Percentiles rank a stretch among this genome's conserved stretches.
phyloP scores from a whole-genome alignment of 768 basidiomycete genomes.

The Suillus hirtellus region DNA sequence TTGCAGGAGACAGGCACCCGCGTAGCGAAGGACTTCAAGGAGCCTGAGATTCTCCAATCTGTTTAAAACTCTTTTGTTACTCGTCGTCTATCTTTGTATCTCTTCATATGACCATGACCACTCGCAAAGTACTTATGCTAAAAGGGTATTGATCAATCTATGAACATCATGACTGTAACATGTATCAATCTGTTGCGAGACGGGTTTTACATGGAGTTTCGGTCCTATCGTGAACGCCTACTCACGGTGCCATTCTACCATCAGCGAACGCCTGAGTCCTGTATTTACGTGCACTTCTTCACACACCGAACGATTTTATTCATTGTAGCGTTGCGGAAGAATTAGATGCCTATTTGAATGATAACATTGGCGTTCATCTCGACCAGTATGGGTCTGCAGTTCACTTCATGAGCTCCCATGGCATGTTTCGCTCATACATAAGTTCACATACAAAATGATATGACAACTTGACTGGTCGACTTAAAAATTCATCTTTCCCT shows the following conservation, averaged over 20 bases:
- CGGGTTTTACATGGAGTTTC: background rate
- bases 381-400: too few relatives aligned
- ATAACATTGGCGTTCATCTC: too few relatives aligned
- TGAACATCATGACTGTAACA: slow-evolving; percentile 29
- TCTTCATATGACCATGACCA: slow-evolving; percentile 32
- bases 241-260: too few relatives aligned
- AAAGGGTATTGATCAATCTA: slow-evolving; percentile 40
- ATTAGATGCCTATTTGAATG: too few relatives aligned
- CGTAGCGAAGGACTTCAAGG: slow-evolving; percentile 95
- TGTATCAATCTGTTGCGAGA: background rate
- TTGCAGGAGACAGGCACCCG: slow-evolving; percentile 90
- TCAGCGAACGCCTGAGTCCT: background rate
- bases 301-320: too few relatives aligned
- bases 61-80: slow-evolving; percentile 60
- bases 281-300: too few relatives aligned
- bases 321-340: too few relatives aligned
- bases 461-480: too few relatives aligned
- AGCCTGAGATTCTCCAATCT: slow-evolving; percentile 90
- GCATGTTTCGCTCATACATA: too few relatives aligned
- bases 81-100: slow-evolving; percentile 39
- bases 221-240: background rate
- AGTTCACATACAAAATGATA: too few relatives aligned
- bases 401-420: too few relatives aligned
- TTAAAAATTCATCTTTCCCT: too few relatives aligned
- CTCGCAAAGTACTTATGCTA: slow-evolving; percentile 28